Base-by-base conservation (phyloP, 1,139 yeast genomes). In the Meyerozyma athensensis region DNA sequence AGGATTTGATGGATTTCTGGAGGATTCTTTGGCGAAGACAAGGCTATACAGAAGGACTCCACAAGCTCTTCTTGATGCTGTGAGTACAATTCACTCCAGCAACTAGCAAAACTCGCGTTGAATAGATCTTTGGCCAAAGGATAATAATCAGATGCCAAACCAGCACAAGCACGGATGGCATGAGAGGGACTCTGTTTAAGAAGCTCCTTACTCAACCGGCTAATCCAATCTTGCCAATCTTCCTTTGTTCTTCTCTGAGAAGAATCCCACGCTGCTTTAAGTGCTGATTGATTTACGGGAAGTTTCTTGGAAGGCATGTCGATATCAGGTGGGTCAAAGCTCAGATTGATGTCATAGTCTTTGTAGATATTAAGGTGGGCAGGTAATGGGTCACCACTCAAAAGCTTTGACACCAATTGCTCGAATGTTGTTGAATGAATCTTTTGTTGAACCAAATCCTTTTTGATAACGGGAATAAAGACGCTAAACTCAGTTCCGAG, bases 211-310 rank as follows among this genome's bases (percentile, higher is more conserved):
- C 95, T 82, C 36, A 94, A 68, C 41, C 94, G 71, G 39, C 95
- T 76, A 46, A 90, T 80, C 99, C 99, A 94, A 53, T 92, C 98
- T 53, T 85, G 90, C 98, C 98, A 94, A 50, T 92, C 98, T 52
- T 90, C 98, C 48, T 83, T 79, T 0, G 97, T 87, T 33, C 95
- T 75, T 46, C 94, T 77, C 48, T 87, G 92, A 20, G 85, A 79
- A 13, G 96, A 85, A 50, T 89, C 96, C 98, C 98, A 94, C 1
- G 94, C 89, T 34, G 78, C 75, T 51, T 86, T 84, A 46, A 86
- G 66, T 5, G 81, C 82, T 38, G 77, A 80, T 44, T 85, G 90
- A 48, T 86, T 83, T 10, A 86, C 87, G 0, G 95, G 90, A 8
- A 90, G 65, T 50, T 86, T 87, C 50, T 81, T 80, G 12, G 84